Evolutionary conservation across 768 basidiomycete genomes (phyloP), one percentile per base, ranked within the genome.

Genomic region (Tubosaeta sp.): DNA sequence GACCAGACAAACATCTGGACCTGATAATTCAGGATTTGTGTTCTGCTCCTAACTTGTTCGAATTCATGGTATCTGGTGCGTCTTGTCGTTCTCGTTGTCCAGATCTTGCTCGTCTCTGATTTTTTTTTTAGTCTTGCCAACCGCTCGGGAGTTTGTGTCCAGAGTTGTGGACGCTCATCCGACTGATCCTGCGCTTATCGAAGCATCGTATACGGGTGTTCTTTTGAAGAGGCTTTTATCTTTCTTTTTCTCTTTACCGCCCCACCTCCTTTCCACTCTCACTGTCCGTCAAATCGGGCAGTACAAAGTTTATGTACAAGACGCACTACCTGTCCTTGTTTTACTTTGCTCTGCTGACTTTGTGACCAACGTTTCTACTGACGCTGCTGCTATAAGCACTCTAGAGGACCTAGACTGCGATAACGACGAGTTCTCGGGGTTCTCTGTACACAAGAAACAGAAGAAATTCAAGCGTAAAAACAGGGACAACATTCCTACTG

Each of bases 81-180:
- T 55, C 14, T 16, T 7, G 41, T n/a, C n/a, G 19, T 46, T 14
- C 41, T 14, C 14, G 0, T 19, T 7, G 18, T 6, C 0, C 30
- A 9, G n/a, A 4, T 18, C 11, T 19, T 42, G 13, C 32, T 27
- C 2, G 44, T 13, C 13, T 32, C 51, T 53, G 40, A 57, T 36
- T 0, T 21, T 8, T n/a, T 43, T 1, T 22, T 5, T 4, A 67
- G 67, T 51, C 31, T 51, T 51, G 44, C 49, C 58, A 25, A 46
- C 27, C 14, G 45, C 36, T n/a, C 39, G 31, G 25, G 12, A 22
- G 21, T 13, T 71, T 21, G 50, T 59, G 32, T 18, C 24, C 27
- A 68, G 60, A 61, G 67, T 76, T 25, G 13, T 74, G 16, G 56
- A 63, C 18, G 44, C 54, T 19, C 75, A 71, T 47, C 75, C 73